Base-by-base conservation (phyloP, 345 rosid species). In the Eucalyptus erythrocorys region DNA sequence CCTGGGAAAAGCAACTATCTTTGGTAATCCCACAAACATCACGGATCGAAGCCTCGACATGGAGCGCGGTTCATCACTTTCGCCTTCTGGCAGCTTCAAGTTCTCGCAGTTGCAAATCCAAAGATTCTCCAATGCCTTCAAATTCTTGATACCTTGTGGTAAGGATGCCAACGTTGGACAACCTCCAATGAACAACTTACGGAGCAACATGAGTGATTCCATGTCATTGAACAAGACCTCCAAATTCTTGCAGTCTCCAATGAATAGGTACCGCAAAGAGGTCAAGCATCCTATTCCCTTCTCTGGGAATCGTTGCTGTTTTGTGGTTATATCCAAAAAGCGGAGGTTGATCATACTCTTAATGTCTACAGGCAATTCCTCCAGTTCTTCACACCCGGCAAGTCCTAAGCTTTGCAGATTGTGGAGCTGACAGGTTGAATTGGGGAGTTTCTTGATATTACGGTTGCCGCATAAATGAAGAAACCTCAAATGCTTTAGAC, bases 401-500 rank as follows among this genome's bases (percentile, higher is more conserved):
- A 90, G 87, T 30, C 61, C 49, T 27, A 91, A 87, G 51, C 45
- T 81, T 66, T 88, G 91, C 88, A 91, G 82, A 49, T 34, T 86
- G 26, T 57, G 89, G 21, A 93, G 89, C 37, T 91, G 49, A 61
- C 64, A 89, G 27, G 91, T 87, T 5, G 90, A 91, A 43, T 32
- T 88, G 4, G 92, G 90, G 22, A 91, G 88, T 49, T 50, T 61
- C 85, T 42, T 89, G 76, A 90, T 89, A 8, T 6, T 80, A 8
- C 12, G 7, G 64, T 79, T 85, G 1, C 30, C 10, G 5, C 45
- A 50, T 34, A 90, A 47, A 66, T 88, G 51, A 27, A 93, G 90
- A 89, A 45, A 91, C 85, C 91, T 91, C 87, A 90, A 43, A 45
- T 89, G 93, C 90, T 89, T 89, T 86, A 89, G 43, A 24, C 37